A percentile compares a stretch with the other conserved stretches of the same genome.
These are phyloP conservation scores for Annulohypoxylon bovei DNA, from an alignment of 495 filamentous ascomycete genomes.

Conservation along the genomic window DNA sequence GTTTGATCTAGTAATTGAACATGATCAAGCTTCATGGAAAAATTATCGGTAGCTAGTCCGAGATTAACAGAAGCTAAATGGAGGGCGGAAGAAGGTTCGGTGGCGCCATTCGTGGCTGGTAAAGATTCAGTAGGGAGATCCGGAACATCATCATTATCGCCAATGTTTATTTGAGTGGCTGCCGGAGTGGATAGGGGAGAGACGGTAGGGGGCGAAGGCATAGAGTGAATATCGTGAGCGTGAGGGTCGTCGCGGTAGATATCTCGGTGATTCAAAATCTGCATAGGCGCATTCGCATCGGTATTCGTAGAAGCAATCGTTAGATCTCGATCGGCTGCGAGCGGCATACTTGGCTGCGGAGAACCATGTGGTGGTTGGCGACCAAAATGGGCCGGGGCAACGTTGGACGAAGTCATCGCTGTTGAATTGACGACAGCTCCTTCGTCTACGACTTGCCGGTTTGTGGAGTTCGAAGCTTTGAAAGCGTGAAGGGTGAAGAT, in stretches of 20 bases:
- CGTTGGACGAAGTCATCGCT: conserved; percentile 54
- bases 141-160: conserved; percentile 41
- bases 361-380: conserved; percentile 21
- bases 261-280: conserved; percentile 10
- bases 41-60: conserved; percentile 27
- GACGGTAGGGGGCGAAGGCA: conserved; percentile 47
- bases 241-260: conserved; percentile 29
- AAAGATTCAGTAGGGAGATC: conserved; percentile 34
- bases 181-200: conserved; percentile 48
- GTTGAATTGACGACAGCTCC: conserved; percentile 47
- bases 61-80: conserved; percentile 28
- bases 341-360: conserved; percentile 18
- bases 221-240: conserved; percentile 36
- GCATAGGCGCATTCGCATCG: conserved; percentile 36
- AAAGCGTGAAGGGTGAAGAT: background rate
- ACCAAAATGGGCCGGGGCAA: conserved; percentile 37
- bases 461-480: background rate
- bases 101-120: conserved; percentile 35
- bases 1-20: conserved; percentile 23
- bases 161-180: conserved; percentile 43
- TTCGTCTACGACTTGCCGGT: conserved; percentile 47
- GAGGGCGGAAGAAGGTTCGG: conserved; percentile 26
- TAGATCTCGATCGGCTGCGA: conserved; percentile 16
- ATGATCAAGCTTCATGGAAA: conserved; percentile 32
- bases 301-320: conserved; percentile 7